Base-by-base conservation (phyloP, 164 flowering plant genomes). In the Nymphaea thermarum region DNA sequence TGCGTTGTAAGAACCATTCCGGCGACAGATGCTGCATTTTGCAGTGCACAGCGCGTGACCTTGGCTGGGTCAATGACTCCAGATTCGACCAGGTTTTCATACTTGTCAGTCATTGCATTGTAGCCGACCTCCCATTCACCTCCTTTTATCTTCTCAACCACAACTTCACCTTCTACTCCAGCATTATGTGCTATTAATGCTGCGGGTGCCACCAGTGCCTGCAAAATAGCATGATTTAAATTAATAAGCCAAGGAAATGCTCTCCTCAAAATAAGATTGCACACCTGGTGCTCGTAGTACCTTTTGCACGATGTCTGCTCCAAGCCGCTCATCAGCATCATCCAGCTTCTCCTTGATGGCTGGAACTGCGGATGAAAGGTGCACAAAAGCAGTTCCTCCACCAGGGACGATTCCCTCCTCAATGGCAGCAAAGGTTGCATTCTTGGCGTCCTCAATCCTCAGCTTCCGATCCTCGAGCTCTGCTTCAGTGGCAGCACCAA, bases 1-100 rank as follows among this genome's bases (percentile, higher is more conserved):
- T 92, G 98, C 11, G 99, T 95, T n/a, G 99, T 95, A 62, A 95
- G 73, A 62, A 95, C 98, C 99, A 95, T 95, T 62, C 99, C 99
- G 2, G 99, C 98, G 60, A 95, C 97, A 2, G 99, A 92, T 2
- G 96, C 93, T 36, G 99, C 86, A 75, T 95, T 95, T 74, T 95
- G 98, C 76, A 95, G 67, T 0, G 89, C 99, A 68, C 99, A 95
- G 77, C 99, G 85, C 4, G 93, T 77, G 69, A 92, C 98, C 85
- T 92, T 95, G 11, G 98, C 96, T 3, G 99, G 99, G 78, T 95
- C 99, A n/a, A 95, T 95, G 0, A 95, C 91, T 10, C 99, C 99
- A 14, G 97, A 81, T 59, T 81, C 86, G 15, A 95, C 77, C 65
- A 95, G 75, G 76, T 95, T 85, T 80, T 92, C 97, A 44, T 86